phyloP scores from a whole-genome alignment of 495 filamentous ascomycete species.

The Lasiosphaeriaceae sp. region DNA sequence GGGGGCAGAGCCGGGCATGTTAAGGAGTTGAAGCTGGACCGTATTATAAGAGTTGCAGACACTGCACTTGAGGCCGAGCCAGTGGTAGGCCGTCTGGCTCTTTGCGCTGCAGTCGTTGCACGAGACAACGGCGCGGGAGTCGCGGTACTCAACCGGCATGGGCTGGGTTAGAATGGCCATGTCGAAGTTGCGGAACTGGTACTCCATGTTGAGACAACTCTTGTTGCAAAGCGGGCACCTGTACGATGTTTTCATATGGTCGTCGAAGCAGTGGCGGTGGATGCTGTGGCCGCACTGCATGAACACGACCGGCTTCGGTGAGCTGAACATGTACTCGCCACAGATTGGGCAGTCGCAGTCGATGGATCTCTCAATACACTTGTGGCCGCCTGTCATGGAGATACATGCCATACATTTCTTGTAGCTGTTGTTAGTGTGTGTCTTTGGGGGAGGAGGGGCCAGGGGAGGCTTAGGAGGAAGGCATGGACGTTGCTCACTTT shows the following conservation, averaged over 20 bases:
- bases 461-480: no score
- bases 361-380: slow-evolving; percentile 89
- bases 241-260: slow-evolving; percentile 83
- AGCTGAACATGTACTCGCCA: slow-evolving; percentile 96
- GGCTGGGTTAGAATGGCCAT: slow-evolving; percentile 81
- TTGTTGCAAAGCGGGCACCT: slow-evolving; percentile 93
- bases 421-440: neutral
- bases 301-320: slow-evolving; percentile 80
- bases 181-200: slow-evolving; percentile 86
- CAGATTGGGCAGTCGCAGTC: slow-evolving; percentile 99
- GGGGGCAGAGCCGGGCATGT: slow-evolving; percentile 20
- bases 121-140: slow-evolving; percentile 74
- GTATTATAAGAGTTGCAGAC: slow-evolving; percentile 85
- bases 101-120: slow-evolving; percentile 95
- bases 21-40: slow-evolving; percentile 59
- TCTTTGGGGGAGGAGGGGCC: no score
- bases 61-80: slow-evolving; percentile 87
- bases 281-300: slow-evolving; percentile 97
- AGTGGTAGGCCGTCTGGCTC: slow-evolving; percentile 83
- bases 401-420: slow-evolving; percentile 91
- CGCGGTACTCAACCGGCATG: slow-evolving; percentile 79
- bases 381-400: slow-evolving; percentile 74
- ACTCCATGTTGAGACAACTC: slow-evolving; percentile 94
- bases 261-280: slow-evolving; percentile 78
- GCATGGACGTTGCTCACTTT: slow-evolving; percentile 68